Evolutionary conservation across 2,329 filamentous ascomycete species (phyloP).

Genomic region (Alternaria sp.): DNA sequence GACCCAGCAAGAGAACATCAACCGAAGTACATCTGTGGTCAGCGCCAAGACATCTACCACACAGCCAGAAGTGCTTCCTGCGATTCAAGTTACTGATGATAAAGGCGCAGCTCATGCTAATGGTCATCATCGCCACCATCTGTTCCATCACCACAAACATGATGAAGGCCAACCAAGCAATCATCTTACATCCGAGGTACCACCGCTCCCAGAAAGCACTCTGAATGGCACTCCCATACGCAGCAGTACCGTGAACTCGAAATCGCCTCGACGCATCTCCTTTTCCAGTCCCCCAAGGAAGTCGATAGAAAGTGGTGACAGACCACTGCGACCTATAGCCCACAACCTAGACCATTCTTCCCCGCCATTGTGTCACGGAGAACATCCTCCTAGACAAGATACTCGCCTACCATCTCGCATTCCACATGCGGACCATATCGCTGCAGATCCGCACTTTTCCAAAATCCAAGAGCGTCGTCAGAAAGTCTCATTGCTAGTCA

Average conservation of each 20-base stretch:
- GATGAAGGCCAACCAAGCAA: conserved; percentile 44
- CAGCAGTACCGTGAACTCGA: conserved; percentile 23
- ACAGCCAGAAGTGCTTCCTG: conserved; percentile 62
- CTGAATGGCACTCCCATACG: conserved; percentile 30
- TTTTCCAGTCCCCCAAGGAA: conserved; percentile 35
- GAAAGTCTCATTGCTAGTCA: conserved; percentile 68
- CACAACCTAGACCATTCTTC: conserved; percentile 54
- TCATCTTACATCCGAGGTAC: conserved; percentile 29
- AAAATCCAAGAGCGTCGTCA: conserved; percentile 63
- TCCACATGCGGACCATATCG: conserved; percentile 45
- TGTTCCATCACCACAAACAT: conserved; percentile 47
- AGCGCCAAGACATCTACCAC: conserved; percentile 38
- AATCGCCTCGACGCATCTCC: conserved; percentile 33
- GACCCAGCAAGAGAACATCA: conserved; percentile 28
- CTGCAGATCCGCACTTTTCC: conserved; percentile 60
- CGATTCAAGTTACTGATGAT: conserved; percentile 80
- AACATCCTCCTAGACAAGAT: conserved; percentile 57
- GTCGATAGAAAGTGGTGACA: conserved; percentile 46
- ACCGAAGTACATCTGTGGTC: conserved; percentile 37
- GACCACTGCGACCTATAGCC: conserved; percentile 49
- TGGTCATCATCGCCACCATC: conserved; percentile 48
- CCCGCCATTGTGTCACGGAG: conserved; percentile 50
- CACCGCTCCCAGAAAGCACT: conserved; percentile 34
- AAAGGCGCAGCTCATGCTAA: conserved; percentile 51
- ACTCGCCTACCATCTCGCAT: conserved; percentile 54